These are phyloP conservation scores for Pythium dissimile DNA, from an alignment of 352 stramenopile genomes.

Conservation along the genomic window DNA sequence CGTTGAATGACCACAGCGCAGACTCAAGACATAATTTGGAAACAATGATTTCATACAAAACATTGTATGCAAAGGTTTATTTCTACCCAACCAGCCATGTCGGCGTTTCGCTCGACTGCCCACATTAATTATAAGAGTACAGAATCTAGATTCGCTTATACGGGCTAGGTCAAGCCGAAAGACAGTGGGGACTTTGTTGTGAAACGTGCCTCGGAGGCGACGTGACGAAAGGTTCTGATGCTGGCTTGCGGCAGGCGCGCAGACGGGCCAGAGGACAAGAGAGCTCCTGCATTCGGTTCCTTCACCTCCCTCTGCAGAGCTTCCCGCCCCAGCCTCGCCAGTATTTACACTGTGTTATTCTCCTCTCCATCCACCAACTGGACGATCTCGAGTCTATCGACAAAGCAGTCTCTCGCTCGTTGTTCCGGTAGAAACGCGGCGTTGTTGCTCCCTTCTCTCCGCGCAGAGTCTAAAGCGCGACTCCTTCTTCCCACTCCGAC, in stretches of 20 bases:
- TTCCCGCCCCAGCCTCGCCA: not conserved
- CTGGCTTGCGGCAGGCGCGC: not conserved
- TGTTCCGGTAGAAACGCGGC: slow-evolving; percentile 11
- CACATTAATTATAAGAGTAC: too few relatives aligned
- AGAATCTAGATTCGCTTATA: too few relatives aligned
- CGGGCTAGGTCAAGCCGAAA: not conserved
- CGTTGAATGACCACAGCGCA: too few relatives aligned
- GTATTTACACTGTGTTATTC: not conserved
- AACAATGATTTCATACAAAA: too few relatives aligned
- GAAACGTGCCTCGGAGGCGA: not conserved
- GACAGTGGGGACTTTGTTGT: not conserved
- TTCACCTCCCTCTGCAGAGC: not conserved
- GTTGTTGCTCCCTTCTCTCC: not conserved
- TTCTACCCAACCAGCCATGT: too few relatives aligned
- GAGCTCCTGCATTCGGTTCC: not conserved
- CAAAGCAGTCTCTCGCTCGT: not conserved
- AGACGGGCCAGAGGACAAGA: not conserved
- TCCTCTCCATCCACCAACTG: slow-evolving; percentile 3
- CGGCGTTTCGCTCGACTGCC: too few relatives aligned
- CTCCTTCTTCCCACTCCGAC: not conserved
- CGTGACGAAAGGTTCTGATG: not conserved
- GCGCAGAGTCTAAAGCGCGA: too few relatives aligned
- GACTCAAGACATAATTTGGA: too few relatives aligned
- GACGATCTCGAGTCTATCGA: not conserved
- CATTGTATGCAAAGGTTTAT: too few relatives aligned